A percentile compares a stretch with the other conserved stretches of the same genome.
These are phyloP conservation scores for Vanderwaltozyma verrucispora DNA, from an alignment of 805 yeast genomes.

Conservation along the genomic window DNA sequence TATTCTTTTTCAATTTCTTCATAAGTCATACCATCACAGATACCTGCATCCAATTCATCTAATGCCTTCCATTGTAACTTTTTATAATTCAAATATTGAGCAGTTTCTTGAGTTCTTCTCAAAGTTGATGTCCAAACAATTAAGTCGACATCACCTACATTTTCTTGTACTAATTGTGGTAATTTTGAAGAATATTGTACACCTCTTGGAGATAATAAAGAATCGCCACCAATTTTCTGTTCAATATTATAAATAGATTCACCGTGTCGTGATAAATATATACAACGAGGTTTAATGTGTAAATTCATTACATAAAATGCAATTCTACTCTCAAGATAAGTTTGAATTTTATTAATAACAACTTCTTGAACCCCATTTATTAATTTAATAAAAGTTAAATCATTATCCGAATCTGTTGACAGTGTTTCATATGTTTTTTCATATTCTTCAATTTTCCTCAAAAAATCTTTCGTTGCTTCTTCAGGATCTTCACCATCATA, in stretches of 20 bases:
- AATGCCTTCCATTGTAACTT: slow-evolving; percentile 92
- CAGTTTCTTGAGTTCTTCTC: slow-evolving; percentile 86
- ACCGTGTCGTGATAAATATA: slow-evolving; percentile 94
- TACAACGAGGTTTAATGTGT: slow-evolving; percentile 83
- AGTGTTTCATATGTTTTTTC: slow-evolving; percentile 70
- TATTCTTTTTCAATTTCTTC: slow-evolving; percentile 76
- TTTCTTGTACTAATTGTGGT: slow-evolving; percentile 60
- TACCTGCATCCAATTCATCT: slow-evolving; percentile 96
- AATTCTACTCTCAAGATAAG: slow-evolving; percentile 83
- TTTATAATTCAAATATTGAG: slow-evolving; percentile 67
- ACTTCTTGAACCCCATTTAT: slow-evolving; percentile 84
- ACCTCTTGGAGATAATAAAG: slow-evolving; percentile 76
- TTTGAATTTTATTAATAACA: slow-evolving; percentile 75
- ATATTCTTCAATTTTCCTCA: slow-evolving; percentile 63
- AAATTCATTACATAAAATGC: slow-evolving; percentile 94
- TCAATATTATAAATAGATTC: slow-evolving; percentile 86
- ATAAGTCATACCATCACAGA: slow-evolving; percentile 94
- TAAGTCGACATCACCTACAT: slow-evolving; percentile 49
- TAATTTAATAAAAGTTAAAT: slow-evolving; percentile 75
- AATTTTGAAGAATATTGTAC: slow-evolving; percentile 70
- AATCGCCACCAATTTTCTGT: slow-evolving; percentile 95
- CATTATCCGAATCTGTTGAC: slow-evolving; percentile 44
- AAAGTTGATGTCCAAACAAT: slow-evolving; percentile 96
- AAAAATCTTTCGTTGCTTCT: slow-evolving; percentile 60
- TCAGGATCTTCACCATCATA: slow-evolving; percentile 60